Evolutionary conservation across 2,329 filamentous ascomycete genomes (phyloP).

Genomic region (Chaetomiaceae sp.): DNA sequence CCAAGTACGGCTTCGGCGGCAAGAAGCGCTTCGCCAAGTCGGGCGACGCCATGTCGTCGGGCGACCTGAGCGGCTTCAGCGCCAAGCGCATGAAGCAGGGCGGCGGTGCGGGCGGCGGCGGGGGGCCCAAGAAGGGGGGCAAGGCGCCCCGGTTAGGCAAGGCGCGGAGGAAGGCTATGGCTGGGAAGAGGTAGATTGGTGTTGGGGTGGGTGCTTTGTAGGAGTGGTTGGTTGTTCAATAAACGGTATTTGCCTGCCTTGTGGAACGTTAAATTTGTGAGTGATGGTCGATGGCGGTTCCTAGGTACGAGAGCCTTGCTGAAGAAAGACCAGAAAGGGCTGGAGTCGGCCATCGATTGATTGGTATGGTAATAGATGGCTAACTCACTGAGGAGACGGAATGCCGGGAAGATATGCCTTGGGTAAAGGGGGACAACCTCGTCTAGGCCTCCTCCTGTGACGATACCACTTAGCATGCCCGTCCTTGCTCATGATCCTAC

Average conservation of each 20-base stretch:
- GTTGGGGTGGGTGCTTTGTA: background rate
- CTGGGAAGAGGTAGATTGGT: conserved; percentile 33
- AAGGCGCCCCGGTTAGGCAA: conserved; percentile 44
- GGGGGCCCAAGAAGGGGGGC: conserved; percentile 35
- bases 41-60: conserved; percentile 77
- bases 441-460: too few relatives aligned
- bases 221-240: background rate
- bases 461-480: too few relatives aligned
- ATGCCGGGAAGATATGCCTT: too few relatives aligned
- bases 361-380: too few relatives aligned
- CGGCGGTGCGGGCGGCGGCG: conserved; percentile 18
- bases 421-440: too few relatives aligned
- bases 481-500: too few relatives aligned
- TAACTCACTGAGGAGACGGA: too few relatives aligned
- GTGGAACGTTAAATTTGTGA: too few relatives aligned
- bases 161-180: conserved; percentile 45
- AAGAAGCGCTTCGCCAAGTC: conserved; percentile 93
- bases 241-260: background rate
- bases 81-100: conserved; percentile 77
- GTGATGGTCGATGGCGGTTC: too few relatives aligned
- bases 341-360: too few relatives aligned
- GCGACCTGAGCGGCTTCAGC: conserved; percentile 76
- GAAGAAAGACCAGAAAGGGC: too few relatives aligned
- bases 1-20: conserved; percentile 91
- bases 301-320: too few relatives aligned